Conservation (phyloP, 2,329 filamentous ascomycete genomes). For the Dactylellina cionopaga region DNA sequence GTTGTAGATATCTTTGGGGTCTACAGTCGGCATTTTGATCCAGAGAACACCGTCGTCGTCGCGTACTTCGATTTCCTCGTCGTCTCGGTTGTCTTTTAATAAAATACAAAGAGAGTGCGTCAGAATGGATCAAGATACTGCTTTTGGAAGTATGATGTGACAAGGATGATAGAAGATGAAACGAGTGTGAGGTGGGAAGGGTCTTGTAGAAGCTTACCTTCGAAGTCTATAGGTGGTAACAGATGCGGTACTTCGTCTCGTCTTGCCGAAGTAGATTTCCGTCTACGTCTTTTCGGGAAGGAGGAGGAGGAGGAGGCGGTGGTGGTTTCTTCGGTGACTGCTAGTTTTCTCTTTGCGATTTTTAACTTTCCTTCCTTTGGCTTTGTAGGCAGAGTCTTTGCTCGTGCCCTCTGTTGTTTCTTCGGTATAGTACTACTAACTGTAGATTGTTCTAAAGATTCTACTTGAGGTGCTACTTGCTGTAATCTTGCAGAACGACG, state of each 20-base stretch:
- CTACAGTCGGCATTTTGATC: conserved; percentile 47
- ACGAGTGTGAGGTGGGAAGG: neutral
- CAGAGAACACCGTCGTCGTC: conserved; percentile 39
- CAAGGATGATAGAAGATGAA: neutral
- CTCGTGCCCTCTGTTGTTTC: conserved; percentile 17
- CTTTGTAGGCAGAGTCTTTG: conserved; percentile 37
- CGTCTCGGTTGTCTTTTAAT: conserved; percentile 21
- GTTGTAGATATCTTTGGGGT: conserved; percentile 39
- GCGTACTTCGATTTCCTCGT: conserved; percentile 35
- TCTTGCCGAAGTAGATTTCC: conserved; percentile 46
- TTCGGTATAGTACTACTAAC: conserved; percentile 6
- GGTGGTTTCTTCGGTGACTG: neutral
- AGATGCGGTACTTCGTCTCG: conserved; percentile 30
- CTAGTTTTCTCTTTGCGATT: conserved; percentile 19
- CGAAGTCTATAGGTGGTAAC: conserved; percentile 27
- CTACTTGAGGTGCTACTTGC: conserved; percentile 18
- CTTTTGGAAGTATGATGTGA: neutral
- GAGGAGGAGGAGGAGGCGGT: too few species aligned
- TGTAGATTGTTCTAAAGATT: conserved; percentile 8
- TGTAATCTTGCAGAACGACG: conserved; percentile 48
- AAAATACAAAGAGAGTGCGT: neutral
- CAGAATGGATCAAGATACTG: neutral
- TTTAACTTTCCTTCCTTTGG: conserved; percentile 13
- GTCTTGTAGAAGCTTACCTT: conserved; percentile 14
- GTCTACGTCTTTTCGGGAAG: conserved; percentile 38